Evolutionary conservation across 352 stramenopile species (phyloP).

Genomic region (Peronospora belbahrii): DNA sequence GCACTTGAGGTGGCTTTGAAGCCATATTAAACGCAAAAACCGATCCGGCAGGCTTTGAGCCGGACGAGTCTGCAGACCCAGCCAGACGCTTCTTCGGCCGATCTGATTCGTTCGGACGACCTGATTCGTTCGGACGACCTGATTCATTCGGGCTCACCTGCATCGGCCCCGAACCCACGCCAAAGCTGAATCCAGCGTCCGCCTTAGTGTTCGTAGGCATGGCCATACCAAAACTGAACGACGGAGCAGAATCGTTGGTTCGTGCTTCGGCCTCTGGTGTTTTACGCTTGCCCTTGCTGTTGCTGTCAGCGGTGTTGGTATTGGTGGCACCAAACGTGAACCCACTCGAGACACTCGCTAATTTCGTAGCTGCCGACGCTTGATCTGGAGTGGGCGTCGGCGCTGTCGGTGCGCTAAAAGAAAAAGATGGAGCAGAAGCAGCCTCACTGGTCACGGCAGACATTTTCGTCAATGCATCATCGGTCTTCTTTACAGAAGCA

Average conservation of each 20-base stretch:
- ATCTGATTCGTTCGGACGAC: too few relatives aligned
- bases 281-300: conserved; percentile 24
- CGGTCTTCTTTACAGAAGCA: conserved; percentile 15
- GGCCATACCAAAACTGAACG: conserved; percentile 19
- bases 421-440: conserved; percentile 20
- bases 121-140: too few relatives aligned
- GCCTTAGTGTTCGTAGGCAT: conserved; percentile 6
- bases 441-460: conserved; percentile 3
- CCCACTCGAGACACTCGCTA: conserved; percentile 1
- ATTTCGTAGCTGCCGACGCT: background rate
- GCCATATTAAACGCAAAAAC: conserved; percentile 26
- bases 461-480: conserved; percentile 7
- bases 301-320: conserved; percentile 1
- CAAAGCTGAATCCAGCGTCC: conserved; percentile 31
- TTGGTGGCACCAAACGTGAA: conserved; percentile 20
- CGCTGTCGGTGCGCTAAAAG: conserved; percentile 18
- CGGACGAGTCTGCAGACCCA: conserved; percentile 15
- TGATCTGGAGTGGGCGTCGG: background rate
- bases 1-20: conserved; percentile 10
- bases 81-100: conserved; percentile 21
- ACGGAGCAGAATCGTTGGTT: conserved; percentile 6
- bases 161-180: conserved; percentile 1
- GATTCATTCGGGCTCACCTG: conserved; percentile 14
- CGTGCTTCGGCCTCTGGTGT: conserved; percentile 8
- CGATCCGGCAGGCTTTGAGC: conserved; percentile 18